These are phyloP conservation scores for Solanum acaule DNA, from an alignment of 257 asterid species.

Conservation along the genomic window DNA sequence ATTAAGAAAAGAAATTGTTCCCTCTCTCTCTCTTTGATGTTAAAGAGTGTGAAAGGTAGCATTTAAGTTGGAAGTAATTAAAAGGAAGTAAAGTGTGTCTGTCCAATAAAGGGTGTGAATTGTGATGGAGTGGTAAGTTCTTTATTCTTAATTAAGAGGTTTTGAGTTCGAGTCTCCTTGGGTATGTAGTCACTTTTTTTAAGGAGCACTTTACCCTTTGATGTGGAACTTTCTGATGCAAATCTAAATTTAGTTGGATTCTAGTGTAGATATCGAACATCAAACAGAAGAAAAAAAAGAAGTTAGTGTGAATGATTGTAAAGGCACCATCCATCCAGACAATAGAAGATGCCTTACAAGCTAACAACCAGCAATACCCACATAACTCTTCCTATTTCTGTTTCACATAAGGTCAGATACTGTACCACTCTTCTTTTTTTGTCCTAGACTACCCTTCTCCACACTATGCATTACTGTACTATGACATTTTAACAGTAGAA, in stretches of 20 bases:
- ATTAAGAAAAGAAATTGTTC: neutral
- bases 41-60: neutral
- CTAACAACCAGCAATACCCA: neutral
- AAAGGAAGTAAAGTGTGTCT: neutral
- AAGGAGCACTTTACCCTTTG: no score
- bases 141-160: no score
- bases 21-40: neutral
- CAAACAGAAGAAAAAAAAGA: no score
- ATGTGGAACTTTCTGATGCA: no score
- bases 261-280: no score
- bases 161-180: no score
- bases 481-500: neutral
- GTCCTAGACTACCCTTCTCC: neutral
- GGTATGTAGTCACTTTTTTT: no score
- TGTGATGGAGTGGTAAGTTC: no score
- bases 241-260: no score
- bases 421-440: neutral
- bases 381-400: neutral
- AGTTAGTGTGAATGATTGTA: neutral
- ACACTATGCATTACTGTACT: neutral
- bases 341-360: conserved; percentile 2
- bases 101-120: no score
- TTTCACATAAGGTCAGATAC: neutral
- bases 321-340: neutral
- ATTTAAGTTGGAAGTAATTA: neutral